phyloP scores from a whole-genome alignment of 1,139 yeast species.

The Geotrichum aggregatum region DNA sequence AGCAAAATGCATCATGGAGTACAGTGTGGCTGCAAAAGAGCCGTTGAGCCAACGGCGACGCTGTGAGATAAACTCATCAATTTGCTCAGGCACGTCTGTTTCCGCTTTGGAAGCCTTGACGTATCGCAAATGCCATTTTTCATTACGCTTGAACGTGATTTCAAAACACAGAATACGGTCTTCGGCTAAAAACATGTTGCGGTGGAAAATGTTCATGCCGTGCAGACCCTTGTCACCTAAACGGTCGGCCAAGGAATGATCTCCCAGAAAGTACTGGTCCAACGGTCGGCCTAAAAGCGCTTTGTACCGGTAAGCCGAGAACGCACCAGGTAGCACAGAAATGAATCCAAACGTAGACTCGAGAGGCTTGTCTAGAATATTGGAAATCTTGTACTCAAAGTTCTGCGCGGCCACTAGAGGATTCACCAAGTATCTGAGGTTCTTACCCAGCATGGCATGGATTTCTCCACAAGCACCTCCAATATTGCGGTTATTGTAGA shows the following conservation, averaged over 20 bases:
- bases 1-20: constrained; percentile 68
- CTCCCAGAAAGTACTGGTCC: constrained; percentile 88
- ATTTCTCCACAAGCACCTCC: constrained; percentile 97
- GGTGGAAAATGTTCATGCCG: constrained; percentile 69
- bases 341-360: constrained; percentile 88
- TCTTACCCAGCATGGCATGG: constrained; percentile 78
- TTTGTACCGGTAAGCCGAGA: constrained; percentile 78
- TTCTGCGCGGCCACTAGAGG: constrained; percentile 91
- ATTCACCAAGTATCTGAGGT: constrained; percentile 48
- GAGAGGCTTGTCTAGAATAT: constrained; percentile 83
- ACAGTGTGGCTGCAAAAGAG: constrained; percentile 91
- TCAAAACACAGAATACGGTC: constrained; percentile 94
- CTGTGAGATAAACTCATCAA: constrained; percentile 82
- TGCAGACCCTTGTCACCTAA: constrained; percentile 48
- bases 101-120: constrained; percentile 90
- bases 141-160: constrained; percentile 70
- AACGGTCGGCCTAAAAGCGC: constrained; percentile 83
- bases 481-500: constrained; percentile 74
- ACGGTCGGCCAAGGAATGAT: constrained; percentile 48
- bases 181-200: constrained; percentile 93
- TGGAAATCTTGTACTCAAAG: constrained; percentile 89
- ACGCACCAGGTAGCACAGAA: constrained; percentile 88
- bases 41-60: constrained; percentile 96
- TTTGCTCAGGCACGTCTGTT: constrained; percentile 88
- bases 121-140: constrained; percentile 82